A percentile compares a stretch with the other conserved stretches of the same genome.
These are phyloP conservation scores for Hypholoma sublateritium DNA, from an alignment of 768 basidiomycete genomes.

Conservation along the genomic window DNA sequence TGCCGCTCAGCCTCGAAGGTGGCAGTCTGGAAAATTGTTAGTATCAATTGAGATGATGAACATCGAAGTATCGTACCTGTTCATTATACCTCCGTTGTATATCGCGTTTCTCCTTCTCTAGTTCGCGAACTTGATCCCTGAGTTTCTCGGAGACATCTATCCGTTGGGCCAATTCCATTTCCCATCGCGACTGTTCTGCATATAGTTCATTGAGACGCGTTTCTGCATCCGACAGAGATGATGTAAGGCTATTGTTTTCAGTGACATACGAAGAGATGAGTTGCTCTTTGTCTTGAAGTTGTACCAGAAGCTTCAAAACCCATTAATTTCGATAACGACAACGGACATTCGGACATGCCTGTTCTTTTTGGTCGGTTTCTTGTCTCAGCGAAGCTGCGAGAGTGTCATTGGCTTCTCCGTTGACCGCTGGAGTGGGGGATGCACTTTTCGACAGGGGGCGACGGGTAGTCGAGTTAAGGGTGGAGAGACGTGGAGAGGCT, in stretches of 20 bases:
- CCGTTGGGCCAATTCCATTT: constrained; percentile 77
- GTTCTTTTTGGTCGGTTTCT: constrained; percentile 82
- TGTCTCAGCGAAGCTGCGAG: constrained; percentile 65
- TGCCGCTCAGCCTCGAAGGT: constrained; percentile 93
- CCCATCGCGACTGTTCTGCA: constrained; percentile 77
- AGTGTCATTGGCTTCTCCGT: constrained; percentile 53
- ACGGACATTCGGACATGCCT: constrained; percentile 41
- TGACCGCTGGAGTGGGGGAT: constrained; percentile 34
- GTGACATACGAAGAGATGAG: constrained; percentile 55
- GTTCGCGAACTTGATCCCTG: constrained; percentile 73
- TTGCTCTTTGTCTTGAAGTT: constrained; percentile 79
- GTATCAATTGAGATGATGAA: not conserved
- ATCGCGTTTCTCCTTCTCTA: constrained; percentile 89
- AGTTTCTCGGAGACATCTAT: constrained; percentile 85
- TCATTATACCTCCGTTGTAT: constrained; percentile 82
- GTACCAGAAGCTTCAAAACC: constrained; percentile 60
- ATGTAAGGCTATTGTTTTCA: constrained; percentile 66
- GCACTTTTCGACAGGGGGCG: constrained; percentile 51
- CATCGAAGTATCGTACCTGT: constrained; percentile 52
- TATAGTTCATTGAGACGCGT: constrained; percentile 77
- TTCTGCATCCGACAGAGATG: constrained; percentile 68
- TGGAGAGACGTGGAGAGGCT: constrained; percentile 56
- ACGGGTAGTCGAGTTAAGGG: constrained; percentile 45
- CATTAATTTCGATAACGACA: not conserved
- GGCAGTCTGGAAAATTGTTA: constrained; percentile 51